Base-by-base conservation (phyloP, 2,329 filamentous ascomycete species). In the Cryoendolithus antarcticus region DNA sequence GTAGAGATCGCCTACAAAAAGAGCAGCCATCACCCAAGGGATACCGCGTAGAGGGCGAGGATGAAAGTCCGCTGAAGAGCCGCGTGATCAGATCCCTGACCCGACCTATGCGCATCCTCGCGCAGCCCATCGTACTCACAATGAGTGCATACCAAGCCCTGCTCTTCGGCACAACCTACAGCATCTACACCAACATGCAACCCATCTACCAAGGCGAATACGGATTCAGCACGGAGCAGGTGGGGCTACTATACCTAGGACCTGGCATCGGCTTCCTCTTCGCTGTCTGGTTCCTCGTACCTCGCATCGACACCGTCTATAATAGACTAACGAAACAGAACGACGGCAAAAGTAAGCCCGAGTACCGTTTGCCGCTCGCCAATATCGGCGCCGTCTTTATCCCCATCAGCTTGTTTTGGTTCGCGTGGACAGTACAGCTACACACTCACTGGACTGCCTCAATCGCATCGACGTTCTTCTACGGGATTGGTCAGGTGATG, bases 401-500 rank as follows among this genome's bases (percentile, higher is more conserved):
- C 9, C 65, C 65, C 0, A 27, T 61, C 2, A 59, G 58, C 1
- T 51, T 69, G 0, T 68, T 69, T 47, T 64, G 56, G 54, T 63
- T 62, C 41, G 61, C 59, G 1, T 68, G 66, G 66, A 56, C 62
- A 0, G 62, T 67, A 0, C 52, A 67, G 36, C 54, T 49, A 11
- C 56, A 62, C 24, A 50, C 48, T 3, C 63, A 63, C 38, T 69
- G 65, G 65, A 48, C 57, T 24, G 59, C 57, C 2, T 56, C 61
- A 4, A 62, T 67, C 28, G 49, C 59, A 0, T 53, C 60, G 2
- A 68, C 64, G 0, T 67, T 63, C 46, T 67, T 66, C 51, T 71
- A 70, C 45, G 69, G 68, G 9, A 59, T 71, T 11, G 68, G 70
- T 2, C 69, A 72, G 40, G 66, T 74, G 8, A 64, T 69, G 46